Conservation (phyloP, 2,329 filamentous ascomycete genomes). For the Cladosporium sp. region DNA sequence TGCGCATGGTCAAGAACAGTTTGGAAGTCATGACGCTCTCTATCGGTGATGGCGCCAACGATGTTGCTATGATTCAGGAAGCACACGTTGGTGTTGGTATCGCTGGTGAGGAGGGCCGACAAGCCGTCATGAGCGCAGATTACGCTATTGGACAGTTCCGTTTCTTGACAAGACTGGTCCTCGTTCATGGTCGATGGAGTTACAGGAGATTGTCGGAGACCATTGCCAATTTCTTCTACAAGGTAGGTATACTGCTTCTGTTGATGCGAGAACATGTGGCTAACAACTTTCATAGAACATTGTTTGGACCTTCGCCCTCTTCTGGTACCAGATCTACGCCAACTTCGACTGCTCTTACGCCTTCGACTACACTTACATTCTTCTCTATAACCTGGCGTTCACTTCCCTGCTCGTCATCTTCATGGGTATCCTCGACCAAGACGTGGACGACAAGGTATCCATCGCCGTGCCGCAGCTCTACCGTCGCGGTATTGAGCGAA, state of each 20-base stretch:
- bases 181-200: conserved; percentile 94
- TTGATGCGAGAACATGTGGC: no score
- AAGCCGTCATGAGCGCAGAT: conserved; percentile 94
- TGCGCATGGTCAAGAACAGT: conserved; percentile 90
- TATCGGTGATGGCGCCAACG: conserved; percentile 90
- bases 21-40: conserved; percentile 95
- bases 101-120: conserved; percentile 84
- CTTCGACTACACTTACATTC: conserved; percentile 96
- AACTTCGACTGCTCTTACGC: conserved; percentile 96
- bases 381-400: conserved; percentile 95
- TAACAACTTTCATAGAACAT: conserved; percentile 61
- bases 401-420: conserved; percentile 92
- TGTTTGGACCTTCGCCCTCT: conserved; percentile 92
- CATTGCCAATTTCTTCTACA: conserved; percentile 99
- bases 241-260: conserved; percentile 47
- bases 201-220: conserved; percentile 89
- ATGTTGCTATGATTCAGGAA: conserved; percentile 97
- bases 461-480: conserved; percentile 94
- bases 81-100: conserved; percentile 96
- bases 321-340: conserved; percentile 96
- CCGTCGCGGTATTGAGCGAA: conserved; percentile 87
- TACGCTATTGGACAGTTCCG: conserved; percentile 94
- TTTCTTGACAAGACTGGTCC: conserved; percentile 76
- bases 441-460: conserved; percentile 91
- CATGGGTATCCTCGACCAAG: conserved; percentile 95